Conservation (phyloP, 148 eudicot species). For the Nepenthes gracilis region DNA sequence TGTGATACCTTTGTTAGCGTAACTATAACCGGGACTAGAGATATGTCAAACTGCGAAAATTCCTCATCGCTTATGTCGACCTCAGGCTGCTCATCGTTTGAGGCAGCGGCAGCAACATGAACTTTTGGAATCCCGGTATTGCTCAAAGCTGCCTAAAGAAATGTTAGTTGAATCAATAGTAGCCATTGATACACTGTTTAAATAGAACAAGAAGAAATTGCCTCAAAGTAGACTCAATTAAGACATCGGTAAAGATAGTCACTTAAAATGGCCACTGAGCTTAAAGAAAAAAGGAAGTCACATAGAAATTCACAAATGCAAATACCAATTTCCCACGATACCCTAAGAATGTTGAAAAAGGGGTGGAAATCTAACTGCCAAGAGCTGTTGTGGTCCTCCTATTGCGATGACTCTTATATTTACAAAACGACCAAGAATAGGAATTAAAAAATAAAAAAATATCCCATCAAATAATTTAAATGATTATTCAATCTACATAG, state of each 20-base stretch:
- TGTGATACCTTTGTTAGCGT: conserved; percentile 74
- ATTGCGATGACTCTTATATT: too few species aligned
- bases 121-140: conserved; percentile 81
- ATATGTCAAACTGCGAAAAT: conserved; percentile 76
- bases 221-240: too few species aligned
- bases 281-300: not conserved
- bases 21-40: conserved; percentile 67
- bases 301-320: too few species aligned
- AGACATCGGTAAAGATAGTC: not conserved
- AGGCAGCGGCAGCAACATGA: conserved; percentile 43
- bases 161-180: not conserved
- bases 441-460: too few species aligned
- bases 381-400: too few species aligned
- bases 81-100: conserved; percentile 63
- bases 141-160: conserved; percentile 72
- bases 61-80: conserved; percentile 92
- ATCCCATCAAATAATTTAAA: too few species aligned
- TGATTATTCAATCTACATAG: too few species aligned
- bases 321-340: too few species aligned
- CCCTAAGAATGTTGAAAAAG: too few species aligned
- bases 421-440: too few species aligned
- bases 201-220: not conserved
- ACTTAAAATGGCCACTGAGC: not conserved
- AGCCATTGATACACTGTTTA: not conserved
- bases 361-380: too few species aligned